These are phyloP conservation scores for Leishmania major DNA, from an alignment of 208 protist genomes.

Conservation along the genomic window DNA sequence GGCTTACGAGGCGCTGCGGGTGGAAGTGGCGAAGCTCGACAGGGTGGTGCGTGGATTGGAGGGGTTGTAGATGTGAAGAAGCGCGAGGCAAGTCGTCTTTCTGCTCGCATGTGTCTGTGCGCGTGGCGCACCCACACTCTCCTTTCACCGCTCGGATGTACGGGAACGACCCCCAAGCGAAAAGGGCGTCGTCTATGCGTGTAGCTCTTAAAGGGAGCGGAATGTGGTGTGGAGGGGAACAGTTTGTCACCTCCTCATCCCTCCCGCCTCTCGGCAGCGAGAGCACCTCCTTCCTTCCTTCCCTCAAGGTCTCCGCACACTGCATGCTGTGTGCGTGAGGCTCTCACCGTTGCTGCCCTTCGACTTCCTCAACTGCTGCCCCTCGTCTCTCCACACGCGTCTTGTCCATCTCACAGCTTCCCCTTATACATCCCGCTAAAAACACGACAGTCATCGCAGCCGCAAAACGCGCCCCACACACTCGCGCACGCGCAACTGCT, in stretches of 20 bases:
- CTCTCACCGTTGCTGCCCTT: not conserved
- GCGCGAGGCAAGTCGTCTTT: not conserved
- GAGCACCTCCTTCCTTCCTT: not conserved
- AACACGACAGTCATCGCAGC: not conserved
- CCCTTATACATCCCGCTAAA: not conserved
- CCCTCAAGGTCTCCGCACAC: not conserved
- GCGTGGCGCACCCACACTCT: not conserved
- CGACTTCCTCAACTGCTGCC: not conserved
- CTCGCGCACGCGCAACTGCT: not conserved
- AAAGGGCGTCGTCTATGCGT: not conserved
- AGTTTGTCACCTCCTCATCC: not conserved
- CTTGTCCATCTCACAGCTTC: not conserved
- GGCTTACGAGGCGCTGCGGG: slow-evolving; percentile 34
- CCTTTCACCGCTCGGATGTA: not conserved
- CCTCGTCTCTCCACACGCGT: not conserved
- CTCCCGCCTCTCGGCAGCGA: too few species aligned
- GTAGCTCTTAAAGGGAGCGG: not conserved
- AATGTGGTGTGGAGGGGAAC: not conserved
- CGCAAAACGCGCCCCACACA: too few species aligned
- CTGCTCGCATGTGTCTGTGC: not conserved
- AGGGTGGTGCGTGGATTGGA: slow-evolving; percentile 39
- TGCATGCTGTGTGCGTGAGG: not conserved
- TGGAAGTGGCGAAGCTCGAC: slow-evolving; percentile 51
- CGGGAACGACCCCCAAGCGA: not conserved
- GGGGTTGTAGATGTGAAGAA: not conserved